phyloP scores from a whole-genome alignment of 768 basidiomycete species.

The Lentinula sp. region DNA sequence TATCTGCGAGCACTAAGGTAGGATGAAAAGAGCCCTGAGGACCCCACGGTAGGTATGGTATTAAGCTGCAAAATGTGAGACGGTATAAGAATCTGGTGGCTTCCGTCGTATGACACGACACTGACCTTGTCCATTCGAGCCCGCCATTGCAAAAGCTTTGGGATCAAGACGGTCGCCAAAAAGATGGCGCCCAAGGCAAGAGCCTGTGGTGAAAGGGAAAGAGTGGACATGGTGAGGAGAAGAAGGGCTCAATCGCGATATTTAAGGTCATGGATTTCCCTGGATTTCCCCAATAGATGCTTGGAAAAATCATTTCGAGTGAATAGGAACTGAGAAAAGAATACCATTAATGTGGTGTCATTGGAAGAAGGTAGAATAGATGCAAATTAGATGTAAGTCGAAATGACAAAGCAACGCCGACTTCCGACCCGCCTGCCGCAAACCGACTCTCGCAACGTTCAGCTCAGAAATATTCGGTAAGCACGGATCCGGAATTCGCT shows the following conservation, averaged over 20 bases:
- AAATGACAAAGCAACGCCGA: background rate
- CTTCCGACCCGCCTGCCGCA: background rate
- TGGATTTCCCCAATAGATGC: background rate
- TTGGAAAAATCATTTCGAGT: background rate
- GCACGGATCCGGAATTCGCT: too few relatives aligned
- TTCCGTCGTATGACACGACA: background rate
- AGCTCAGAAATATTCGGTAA: too few relatives aligned
- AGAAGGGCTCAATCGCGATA: background rate
- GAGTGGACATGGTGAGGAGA: background rate
- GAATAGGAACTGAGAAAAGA: background rate
- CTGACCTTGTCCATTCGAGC: background rate
- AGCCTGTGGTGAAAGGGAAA: background rate
- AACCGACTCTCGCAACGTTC: background rate
- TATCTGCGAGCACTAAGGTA: background rate
- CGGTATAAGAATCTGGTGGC: background rate
- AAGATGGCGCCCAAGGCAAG: background rate
- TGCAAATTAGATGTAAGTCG: background rate
- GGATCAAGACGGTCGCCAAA: background rate
- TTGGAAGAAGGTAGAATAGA: too few relatives aligned
- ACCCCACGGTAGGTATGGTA: slow-evolving; percentile 8
- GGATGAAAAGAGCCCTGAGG: slow-evolving; percentile 5
- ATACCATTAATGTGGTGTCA: background rate
- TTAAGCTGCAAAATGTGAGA: background rate
- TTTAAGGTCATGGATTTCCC: background rate
- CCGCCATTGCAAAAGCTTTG: background rate